Conservation (phyloP, 768 basidiomycete genomes). For the Mycena vitilis region DNA sequence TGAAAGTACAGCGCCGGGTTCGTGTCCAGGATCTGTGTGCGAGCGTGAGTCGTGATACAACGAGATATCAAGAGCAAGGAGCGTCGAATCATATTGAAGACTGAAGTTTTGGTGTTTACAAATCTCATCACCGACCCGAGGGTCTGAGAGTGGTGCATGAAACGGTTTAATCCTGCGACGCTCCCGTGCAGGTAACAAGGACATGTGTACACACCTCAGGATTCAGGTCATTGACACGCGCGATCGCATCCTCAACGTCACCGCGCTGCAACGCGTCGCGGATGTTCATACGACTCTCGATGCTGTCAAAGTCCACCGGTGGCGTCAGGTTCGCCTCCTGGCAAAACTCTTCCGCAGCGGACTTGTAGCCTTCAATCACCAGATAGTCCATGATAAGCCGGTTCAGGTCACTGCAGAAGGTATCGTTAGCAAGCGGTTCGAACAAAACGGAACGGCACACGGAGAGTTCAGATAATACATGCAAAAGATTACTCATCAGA, state of each 20-base stretch:
- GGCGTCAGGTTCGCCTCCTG: conserved; percentile 83
- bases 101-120: conserved; percentile 86
- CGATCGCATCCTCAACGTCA: conserved; percentile 94
- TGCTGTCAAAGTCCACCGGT: conserved; percentile 89
- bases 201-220: conserved; percentile 81
- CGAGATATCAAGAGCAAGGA: conserved; percentile 35
- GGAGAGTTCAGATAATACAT: conserved; percentile 87
- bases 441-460: conserved; percentile 40
- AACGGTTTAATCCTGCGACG: conserved; percentile 84
- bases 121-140: conserved; percentile 85
- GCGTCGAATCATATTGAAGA: conserved; percentile 89
- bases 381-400: conserved; percentile 97
- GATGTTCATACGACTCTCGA: conserved; percentile 94
- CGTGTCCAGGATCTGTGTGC: conserved; percentile 89
- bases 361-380: conserved; percentile 96
- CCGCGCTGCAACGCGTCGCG: conserved; percentile 94
- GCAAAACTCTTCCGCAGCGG: conserved; percentile 95
- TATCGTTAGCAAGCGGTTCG: conserved; percentile 39
- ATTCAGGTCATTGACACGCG: conserved; percentile 94
- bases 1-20: conserved; percentile 95
- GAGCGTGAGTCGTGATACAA: conserved; percentile 38
- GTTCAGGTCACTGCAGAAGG: conserved; percentile 83
- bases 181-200: conserved; percentile 23
- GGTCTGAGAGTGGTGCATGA: conserved; percentile 99
- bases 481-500: conserved; percentile 80